phyloP scores from a whole-genome alignment of 2,329 filamentous ascomycete species.

The Tolypocladium pustulatum region DNA sequence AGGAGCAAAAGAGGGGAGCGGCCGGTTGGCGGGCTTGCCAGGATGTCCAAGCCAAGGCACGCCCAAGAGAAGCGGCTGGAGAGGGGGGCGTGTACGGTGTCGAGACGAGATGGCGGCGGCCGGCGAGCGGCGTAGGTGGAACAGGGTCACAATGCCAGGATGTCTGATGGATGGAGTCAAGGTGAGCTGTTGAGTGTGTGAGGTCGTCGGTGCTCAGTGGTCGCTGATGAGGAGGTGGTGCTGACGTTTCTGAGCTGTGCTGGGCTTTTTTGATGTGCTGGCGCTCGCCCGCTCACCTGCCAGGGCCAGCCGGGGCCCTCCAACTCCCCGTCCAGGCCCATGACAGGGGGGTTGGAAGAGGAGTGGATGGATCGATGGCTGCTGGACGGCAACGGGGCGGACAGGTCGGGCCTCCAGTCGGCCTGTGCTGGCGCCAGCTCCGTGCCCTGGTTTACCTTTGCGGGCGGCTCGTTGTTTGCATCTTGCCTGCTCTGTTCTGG shows the following conservation, averaged over 20 bases:
- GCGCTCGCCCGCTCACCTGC: background rate
- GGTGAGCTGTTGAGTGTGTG: background rate
- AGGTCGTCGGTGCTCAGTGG: background rate
- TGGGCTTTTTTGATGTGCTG: slow-evolving; percentile 2
- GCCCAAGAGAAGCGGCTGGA: background rate
- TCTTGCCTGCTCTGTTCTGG: background rate
- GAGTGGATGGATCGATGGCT: background rate
- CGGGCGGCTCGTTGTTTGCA: background rate
- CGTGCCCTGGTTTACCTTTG: slow-evolving; percentile 1
- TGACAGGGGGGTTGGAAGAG: background rate
- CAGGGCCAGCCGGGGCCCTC: background rate
- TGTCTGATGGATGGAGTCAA: slow-evolving; percentile 1
- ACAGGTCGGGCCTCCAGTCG: background rate
- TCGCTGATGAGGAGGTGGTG: slow-evolving; percentile 1
- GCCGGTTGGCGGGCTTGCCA: background rate
- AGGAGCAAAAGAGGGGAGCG: background rate
- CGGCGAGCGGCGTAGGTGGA: slow-evolving; percentile 3
- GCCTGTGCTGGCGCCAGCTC: slow-evolving; percentile 1
- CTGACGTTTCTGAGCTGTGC: slow-evolving; percentile 9
- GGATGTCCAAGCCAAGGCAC: background rate
- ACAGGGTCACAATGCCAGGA: slow-evolving; percentile 4
- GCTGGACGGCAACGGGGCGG: background rate
- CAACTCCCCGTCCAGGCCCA: background rate
- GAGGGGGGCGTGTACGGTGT: slow-evolving; percentile 2
- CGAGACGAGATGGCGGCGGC: background rate